These are phyloP conservation scores for Ustilaginoidea virens DNA, from an alignment of 2,329 filamentous ascomycete species.

Conservation along the genomic window DNA sequence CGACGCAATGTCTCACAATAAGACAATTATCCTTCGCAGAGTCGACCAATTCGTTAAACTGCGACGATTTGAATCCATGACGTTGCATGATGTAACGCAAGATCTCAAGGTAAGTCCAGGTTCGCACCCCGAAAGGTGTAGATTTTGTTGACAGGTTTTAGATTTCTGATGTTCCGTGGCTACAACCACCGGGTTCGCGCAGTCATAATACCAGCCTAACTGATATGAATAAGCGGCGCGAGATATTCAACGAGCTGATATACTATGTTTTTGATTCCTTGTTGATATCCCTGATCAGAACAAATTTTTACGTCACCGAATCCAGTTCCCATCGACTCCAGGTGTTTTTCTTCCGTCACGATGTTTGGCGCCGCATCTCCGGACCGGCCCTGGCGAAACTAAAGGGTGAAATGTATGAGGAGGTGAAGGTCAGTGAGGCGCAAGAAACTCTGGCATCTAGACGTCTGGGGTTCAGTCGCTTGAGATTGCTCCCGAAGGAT, in stretches of 20 bases:
- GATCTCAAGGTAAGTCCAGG: conserved; percentile 49
- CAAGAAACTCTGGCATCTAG: conserved; percentile 43
- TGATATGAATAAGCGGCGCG: conserved; percentile 59
- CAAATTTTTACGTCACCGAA: conserved; percentile 91
- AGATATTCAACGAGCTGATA: conserved; percentile 71
- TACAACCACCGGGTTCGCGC: conserved; percentile 36
- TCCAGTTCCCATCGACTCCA: conserved; percentile 65
- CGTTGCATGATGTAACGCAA: conserved; percentile 63
- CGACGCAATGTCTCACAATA: conserved; percentile 41
- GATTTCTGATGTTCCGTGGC: conserved; percentile 59
- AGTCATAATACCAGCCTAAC: conserved; percentile 47
- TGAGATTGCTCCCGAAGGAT: conserved; percentile 73
- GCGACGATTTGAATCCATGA: conserved; percentile 67
- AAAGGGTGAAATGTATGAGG: conserved; percentile 63
- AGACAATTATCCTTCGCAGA: conserved; percentile 41
- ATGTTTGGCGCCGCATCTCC: conserved; percentile 67
- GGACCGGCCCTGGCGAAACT: conserved; percentile 56
- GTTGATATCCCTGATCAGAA: conserved; percentile 70
- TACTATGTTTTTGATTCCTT: conserved; percentile 92
- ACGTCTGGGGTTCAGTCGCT: conserved; percentile 57
- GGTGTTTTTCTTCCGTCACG: conserved; percentile 88
- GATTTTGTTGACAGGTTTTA: conserved; percentile 15
- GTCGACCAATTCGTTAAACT: conserved; percentile 67
- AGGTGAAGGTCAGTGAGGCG: conserved; percentile 45
- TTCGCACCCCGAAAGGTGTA: background rate